Base-by-base conservation (phyloP, 2,329 filamentous ascomycete species). In the Fusarium annulatum region DNA sequence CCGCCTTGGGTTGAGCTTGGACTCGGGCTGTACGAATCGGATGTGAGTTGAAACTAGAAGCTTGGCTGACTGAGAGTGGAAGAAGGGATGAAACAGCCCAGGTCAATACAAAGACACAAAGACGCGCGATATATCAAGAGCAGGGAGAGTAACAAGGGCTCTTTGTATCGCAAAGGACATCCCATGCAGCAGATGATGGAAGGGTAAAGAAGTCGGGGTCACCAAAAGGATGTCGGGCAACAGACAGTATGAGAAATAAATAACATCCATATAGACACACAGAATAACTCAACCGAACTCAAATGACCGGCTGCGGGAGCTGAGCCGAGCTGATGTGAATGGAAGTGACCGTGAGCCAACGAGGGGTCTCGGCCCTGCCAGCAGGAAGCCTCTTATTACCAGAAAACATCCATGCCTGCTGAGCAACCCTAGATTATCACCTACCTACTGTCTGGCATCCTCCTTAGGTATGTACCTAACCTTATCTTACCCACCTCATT, bases 311-410 rank as follows among this genome's bases (percentile, higher is more conserved):
- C 52, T 33, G 26, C 42, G 33, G 42, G 23, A 51, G 19, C 42
- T 59, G 30, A 38, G 56, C 56, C 56, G 33, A 28, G 33, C 56
- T 38, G 33, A 38, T 36, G 33, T n/a, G 55, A 46, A 49, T 52
- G 30, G n/a, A 52, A 52, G 48, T 36, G n/a, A 26, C 16, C 14
- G 36, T 42, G 36, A 55, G 26, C 51, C 51, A 55, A 65, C 41
- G 34, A 63, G 41, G 46, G 39, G 62, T 53, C 46, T 53, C 39
- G 62, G 57, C 62, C 51, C 51, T 64, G 28, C 23, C 60, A 58
- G 43, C 36, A 48, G 30, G 30, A 53, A 69, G 67, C 58, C 59
- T 69, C 60, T 60, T 60, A 34, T 65, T 57, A 39, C 46, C 53
- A 67, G 42, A 49, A 59, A 42, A 41, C 51, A 51, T 34, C 26